Base-by-base conservation (phyloP, 306 rosid genomes). In the Hippophae tibetana region DNA sequence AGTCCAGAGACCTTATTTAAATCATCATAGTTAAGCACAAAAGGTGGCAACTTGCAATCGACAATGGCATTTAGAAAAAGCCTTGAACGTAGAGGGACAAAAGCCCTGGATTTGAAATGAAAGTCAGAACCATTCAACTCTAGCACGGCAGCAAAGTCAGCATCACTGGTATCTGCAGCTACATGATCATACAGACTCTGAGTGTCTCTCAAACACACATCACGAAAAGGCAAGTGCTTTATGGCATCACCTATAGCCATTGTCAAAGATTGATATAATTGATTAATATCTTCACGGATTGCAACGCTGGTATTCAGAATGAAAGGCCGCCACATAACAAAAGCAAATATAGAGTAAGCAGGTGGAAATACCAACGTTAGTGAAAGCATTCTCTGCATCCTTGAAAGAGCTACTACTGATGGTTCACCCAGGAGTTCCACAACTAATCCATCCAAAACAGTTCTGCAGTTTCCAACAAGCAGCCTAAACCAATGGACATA, bases 361-460 rank as follows among this genome's bases (percentile, higher is more conserved):
- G 99, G 96, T 25, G 93, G 90, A 77, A 92, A 81, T 58, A 92
- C 86, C 75, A 92, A 70, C 53, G 67, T 61, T 57, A 83, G 83
- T 69, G 99, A 93, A 56, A 88, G 96, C 88, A 83, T 72, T 7
- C 79, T 90, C 72, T 92, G 99, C 96, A 88, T 85, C 80, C 99
- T 83, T 60, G 86, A 81, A 76, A 92, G 99, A 48, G 93, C 96
- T 61, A 84, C 65, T 69, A 85, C 62, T 55, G 80, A 81, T 25
- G 95, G 90, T 68, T 92, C 99, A 43, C 95, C 93, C 71, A 88
- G 76, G 69, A 92, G 95, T 58, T 88, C 89, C 74, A 80, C 95
- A 57, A 81, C 78, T 79, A 88, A 81, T 58, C 99, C 96, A 25
- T 88, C 95, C 46, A 63, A 81, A 48, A 83, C 63, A 44, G 93